These are phyloP conservation scores for Vavraia culicis DNA, from an alignment of 371 early-diverging fungal genomes.

Conservation along the genomic window DNA sequence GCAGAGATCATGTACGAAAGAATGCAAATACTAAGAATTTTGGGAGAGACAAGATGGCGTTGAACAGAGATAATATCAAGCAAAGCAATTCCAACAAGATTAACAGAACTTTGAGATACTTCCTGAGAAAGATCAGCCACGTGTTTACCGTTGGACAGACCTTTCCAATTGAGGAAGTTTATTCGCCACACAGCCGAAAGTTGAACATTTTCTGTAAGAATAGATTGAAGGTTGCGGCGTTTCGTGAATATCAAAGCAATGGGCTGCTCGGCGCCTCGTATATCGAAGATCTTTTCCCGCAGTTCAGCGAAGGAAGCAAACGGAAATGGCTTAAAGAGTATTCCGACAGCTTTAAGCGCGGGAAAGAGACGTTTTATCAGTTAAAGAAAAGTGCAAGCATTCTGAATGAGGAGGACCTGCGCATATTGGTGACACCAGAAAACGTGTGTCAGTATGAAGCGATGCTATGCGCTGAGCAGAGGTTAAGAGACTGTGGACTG, in stretches of 20 bases:
- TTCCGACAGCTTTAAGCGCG: conserved; percentile 67
- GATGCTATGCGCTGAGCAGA: conserved; percentile 76
- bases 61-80: no score
- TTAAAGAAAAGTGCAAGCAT: conserved; percentile 56
- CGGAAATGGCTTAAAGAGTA: conserved; percentile 60
- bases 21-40: no score
- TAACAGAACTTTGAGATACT: no score
- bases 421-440: conserved; percentile 85
- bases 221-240: conserved; percentile 56
- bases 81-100: no score
- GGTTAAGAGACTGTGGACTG: conserved; percentile 74
- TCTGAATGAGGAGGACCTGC: conserved; percentile 70
- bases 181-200: conserved; percentile 80
- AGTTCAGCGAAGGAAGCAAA: conserved; percentile 43
- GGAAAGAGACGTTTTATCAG: conserved; percentile 71
- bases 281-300: conserved; percentile 40
- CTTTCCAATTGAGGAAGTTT: conserved; percentile 77
- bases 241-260: conserved; percentile 47
- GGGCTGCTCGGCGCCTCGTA: conserved; percentile 42
- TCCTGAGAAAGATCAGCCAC: conserved; percentile 57
- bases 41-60: background rate
- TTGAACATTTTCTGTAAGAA: conserved; percentile 70
- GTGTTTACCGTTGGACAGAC: conserved; percentile 83
- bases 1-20: no score
- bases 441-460: conserved; percentile 83